These are phyloP conservation scores for Amanita rimosa DNA, from an alignment of 768 basidiomycete genomes.

Conservation along the genomic window DNA sequence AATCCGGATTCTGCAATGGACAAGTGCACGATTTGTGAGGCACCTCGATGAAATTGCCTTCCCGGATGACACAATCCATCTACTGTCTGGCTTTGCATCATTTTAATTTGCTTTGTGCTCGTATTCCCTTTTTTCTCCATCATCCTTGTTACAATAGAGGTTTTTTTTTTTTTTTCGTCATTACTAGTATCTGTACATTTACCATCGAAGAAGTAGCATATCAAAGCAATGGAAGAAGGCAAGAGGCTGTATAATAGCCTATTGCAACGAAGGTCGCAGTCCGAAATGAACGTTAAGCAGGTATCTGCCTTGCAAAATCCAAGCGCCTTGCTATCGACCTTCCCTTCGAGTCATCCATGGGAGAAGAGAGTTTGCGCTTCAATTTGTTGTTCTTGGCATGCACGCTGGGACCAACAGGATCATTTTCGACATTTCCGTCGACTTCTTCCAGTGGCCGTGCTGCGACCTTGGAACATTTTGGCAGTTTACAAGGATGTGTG, in stretches of 20 bases:
- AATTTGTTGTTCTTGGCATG: conserved; percentile 46
- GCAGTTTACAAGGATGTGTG: conserved; percentile 80
- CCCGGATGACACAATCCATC: conserved; percentile 24
- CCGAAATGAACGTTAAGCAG: conserved; percentile 7
- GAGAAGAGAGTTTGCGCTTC: conserved; percentile 62
- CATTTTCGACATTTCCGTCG: conserved; percentile 58
- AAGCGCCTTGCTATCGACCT: conserved; percentile 59
- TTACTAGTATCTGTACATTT: conserved; percentile 10
- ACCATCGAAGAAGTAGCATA: conserved; percentile 1
- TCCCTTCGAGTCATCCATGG: conserved; percentile 33
- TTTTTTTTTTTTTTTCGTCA: background rate
- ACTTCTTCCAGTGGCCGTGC: conserved; percentile 63
- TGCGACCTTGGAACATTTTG: conserved; percentile 46
- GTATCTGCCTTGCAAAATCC: conserved; percentile 48
- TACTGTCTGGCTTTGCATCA: background rate
- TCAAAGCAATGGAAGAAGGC: background rate
- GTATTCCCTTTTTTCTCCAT: background rate
- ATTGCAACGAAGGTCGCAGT: background rate
- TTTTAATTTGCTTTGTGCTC: background rate
- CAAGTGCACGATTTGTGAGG: conserved; percentile 43
- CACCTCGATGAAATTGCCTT: conserved; percentile 14
- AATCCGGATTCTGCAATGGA: conserved; percentile 33
- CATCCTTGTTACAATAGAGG: conserved; percentile 4
- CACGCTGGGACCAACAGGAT: conserved; percentile 35
- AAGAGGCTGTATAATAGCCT: background rate